A percentile compares a stretch with the other conserved stretches of the same genome.
phyloP scores from a whole-genome alignment of 208 protist species.

The Endotrypanum monterogeii region DNA sequence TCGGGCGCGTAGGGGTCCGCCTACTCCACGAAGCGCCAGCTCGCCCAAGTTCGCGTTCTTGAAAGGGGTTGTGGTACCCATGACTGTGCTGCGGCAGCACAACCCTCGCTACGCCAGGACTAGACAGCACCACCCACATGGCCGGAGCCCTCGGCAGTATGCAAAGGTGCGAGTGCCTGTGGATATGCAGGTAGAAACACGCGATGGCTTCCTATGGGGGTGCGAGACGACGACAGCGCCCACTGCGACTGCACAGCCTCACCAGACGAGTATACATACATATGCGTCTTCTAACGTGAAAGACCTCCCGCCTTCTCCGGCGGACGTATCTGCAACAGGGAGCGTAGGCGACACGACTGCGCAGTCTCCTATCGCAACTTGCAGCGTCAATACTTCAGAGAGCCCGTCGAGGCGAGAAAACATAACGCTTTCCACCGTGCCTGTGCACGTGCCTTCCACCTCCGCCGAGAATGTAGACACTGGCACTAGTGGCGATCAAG shows the following conservation, averaged over 20 bases:
- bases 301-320: too few relatives aligned
- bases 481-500: too few relatives aligned
- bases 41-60: constrained; percentile 35
- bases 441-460: too few relatives aligned
- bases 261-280: too few relatives aligned
- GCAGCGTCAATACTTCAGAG: too few relatives aligned
- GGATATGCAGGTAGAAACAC: constrained; percentile 14
- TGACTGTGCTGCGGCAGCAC: constrained; percentile 29
- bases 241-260: not conserved
- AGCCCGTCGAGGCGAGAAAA: too few relatives aligned
- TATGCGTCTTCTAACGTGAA: not conserved
- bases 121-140: not conserved
- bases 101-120: constrained; percentile 14
- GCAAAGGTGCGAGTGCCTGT: constrained; percentile 19
- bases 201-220: not conserved
- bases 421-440: too few relatives aligned
- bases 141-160: constrained; percentile 13
- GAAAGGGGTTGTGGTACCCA: constrained; percentile 39
- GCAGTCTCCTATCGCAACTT: too few relatives aligned
- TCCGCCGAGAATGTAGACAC: too few relatives aligned
- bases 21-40: not conserved
- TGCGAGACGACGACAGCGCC: too few relatives aligned
- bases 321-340: too few relatives aligned
- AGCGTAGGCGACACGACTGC: too few relatives aligned
- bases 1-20: not conserved